These are phyloP conservation scores for Novymonas esmeraldas DNA, from an alignment of 208 protist species.

Conservation along the genomic window DNA sequence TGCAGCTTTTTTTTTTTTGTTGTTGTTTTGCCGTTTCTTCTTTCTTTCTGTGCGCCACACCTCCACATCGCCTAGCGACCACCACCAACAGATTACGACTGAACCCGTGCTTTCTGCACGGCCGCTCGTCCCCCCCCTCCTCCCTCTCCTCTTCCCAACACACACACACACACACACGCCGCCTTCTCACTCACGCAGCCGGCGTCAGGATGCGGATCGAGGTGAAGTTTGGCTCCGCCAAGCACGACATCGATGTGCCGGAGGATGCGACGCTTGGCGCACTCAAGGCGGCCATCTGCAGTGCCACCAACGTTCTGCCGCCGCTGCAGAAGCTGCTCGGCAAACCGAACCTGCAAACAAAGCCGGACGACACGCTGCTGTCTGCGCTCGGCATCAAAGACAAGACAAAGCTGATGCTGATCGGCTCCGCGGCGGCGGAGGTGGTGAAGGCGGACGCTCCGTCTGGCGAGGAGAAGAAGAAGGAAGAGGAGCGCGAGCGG, in stretches of 20 bases:
- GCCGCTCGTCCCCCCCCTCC: no score
- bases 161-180: neutral
- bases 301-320: conserved; percentile 44
- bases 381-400: conserved; percentile 40
- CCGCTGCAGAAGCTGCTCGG: conserved; percentile 61
- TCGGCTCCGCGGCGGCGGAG: conserved; percentile 47
- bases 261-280: conserved; percentile 44
- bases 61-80: no score
- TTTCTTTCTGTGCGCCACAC: neutral
- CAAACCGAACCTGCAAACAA: conserved; percentile 49
- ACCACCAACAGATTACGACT: no score
- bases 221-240: conserved; percentile 54
- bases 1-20: conserved; percentile 7
- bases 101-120: no score
- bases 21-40: neutral
- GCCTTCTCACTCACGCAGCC: neutral
- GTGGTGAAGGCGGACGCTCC: conserved; percentile 41
- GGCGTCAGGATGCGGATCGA: conserved; percentile 40
- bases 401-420: conserved; percentile 66
- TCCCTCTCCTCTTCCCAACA: neutral
- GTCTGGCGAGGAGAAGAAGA: conserved; percentile 24
- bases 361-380: conserved; percentile 39
- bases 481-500: conserved; percentile 40
- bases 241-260: conserved; percentile 42
- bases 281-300: conserved; percentile 39